Conservation (phyloP, 2,329 filamentous ascomycete genomes). For the Penicillium sclerotiorum region DNA sequence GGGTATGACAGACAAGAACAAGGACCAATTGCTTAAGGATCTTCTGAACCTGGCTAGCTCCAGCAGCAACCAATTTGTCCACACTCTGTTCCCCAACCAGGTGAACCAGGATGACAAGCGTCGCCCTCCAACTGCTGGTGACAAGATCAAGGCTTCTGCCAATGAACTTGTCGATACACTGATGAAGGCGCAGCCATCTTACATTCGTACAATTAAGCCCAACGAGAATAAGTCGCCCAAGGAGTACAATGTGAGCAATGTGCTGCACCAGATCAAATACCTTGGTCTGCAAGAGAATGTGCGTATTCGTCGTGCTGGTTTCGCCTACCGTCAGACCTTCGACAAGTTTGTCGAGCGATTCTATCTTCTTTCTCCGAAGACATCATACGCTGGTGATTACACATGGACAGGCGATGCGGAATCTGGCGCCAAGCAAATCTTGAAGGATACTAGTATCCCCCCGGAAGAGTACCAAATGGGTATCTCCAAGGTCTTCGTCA, state of each 20-base stretch:
- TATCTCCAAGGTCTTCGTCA: conserved; percentile 96
- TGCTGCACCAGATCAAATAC: conserved; percentile 98
- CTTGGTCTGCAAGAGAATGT: conserved; percentile 99
- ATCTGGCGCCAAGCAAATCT: conserved; percentile 84
- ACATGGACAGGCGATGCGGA: conserved; percentile 90
- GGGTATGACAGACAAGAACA: conserved; percentile 99
- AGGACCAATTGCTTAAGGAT: conserved; percentile 94
- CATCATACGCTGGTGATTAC: conserved; percentile 95
- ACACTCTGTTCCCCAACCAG: conserved; percentile 85
- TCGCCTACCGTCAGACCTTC: conserved; percentile 94
- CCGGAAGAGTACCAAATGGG: conserved; percentile 96
- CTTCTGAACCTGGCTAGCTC: conserved; percentile 81
- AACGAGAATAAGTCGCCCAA: conserved; percentile 97
- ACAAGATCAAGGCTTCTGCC: conserved; percentile 92
- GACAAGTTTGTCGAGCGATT: conserved; percentile 98
- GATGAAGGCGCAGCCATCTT: conserved; percentile 96
- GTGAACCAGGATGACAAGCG: conserved; percentile 96
- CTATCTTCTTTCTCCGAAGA: conserved; percentile 90
- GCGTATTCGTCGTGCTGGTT: conserved; percentile 91
- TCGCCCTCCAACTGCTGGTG: conserved; percentile 89
- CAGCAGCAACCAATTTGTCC: conserved; percentile 83
- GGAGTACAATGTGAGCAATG: conserved; percentile 89
- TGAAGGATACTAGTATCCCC: conserved; percentile 95
- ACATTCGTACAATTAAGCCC: conserved; percentile 98
- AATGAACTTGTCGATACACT: conserved; percentile 93